These are phyloP conservation scores for Leishmania mexicana DNA, from an alignment of 208 protist species.

Conservation along the genomic window DNA sequence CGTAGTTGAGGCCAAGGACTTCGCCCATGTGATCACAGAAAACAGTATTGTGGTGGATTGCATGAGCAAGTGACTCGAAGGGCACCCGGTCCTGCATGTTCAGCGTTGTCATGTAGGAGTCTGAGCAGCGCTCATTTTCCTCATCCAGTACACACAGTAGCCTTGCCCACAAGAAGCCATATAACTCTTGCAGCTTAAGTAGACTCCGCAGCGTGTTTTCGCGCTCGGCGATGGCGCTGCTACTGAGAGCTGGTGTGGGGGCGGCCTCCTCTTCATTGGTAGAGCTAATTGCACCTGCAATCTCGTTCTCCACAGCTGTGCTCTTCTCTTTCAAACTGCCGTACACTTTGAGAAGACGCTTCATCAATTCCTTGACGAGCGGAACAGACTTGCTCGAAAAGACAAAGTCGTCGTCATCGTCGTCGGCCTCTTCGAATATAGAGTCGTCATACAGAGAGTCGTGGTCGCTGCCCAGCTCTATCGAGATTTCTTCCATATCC, in stretches of 20 bases:
- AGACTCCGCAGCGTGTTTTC: constrained; percentile 14
- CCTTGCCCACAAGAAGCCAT: constrained; percentile 38
- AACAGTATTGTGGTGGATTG: constrained; percentile 72
- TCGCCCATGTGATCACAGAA: constrained; percentile 86
- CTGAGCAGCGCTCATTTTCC: constrained; percentile 68
- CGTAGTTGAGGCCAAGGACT: constrained; percentile 51
- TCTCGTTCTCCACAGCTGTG: constrained; percentile 22
- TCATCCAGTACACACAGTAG: constrained; percentile 66
- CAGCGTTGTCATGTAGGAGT: constrained; percentile 73
- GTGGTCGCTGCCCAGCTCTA: constrained; percentile 29
- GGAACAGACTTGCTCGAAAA: constrained; percentile 36
- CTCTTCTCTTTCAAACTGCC: constrained; percentile 25
- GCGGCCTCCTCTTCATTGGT: constrained; percentile 6
- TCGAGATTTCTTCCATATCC: constrained; percentile 28
- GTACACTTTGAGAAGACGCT: constrained; percentile 35
- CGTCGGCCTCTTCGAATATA: constrained; percentile 34
- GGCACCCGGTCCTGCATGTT: constrained; percentile 77
- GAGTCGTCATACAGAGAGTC: constrained; percentile 20
- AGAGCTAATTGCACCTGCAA: background rate
- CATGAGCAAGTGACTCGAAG: constrained; percentile 74
- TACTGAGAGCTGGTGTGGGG: background rate
- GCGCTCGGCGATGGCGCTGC: constrained; percentile 14
- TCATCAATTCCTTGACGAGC: constrained; percentile 50
- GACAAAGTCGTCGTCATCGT: constrained; percentile 41
- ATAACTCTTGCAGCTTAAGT: constrained; percentile 21